Evolutionary conservation across 2,329 filamentous ascomycete genomes (phyloP).

Genomic region (Rhynchosporium graminicola): DNA sequence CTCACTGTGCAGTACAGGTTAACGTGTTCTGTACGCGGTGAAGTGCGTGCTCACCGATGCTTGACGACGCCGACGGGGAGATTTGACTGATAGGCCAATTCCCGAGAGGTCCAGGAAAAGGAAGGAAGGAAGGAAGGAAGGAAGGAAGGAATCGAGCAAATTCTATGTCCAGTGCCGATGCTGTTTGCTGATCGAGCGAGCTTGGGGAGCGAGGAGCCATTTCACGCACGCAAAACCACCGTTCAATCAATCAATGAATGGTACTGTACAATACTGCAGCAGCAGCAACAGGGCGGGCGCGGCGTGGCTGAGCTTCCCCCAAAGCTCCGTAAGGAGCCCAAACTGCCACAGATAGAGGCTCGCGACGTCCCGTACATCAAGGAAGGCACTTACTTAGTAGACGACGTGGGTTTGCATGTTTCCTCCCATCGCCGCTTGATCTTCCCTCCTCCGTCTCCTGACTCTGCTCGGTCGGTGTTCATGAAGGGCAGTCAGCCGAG

Average conservation of each 20-base stretch:
- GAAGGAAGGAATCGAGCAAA: too few relatives aligned
- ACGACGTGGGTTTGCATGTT: not conserved
- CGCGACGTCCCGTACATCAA: not conserved
- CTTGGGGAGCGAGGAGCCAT: too few relatives aligned
- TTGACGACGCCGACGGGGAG: not conserved
- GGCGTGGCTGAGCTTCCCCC: too few relatives aligned
- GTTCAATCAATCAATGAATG: too few relatives aligned
- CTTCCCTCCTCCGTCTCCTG: not conserved
- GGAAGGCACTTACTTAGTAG: too few relatives aligned
- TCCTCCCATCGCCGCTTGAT: not conserved
- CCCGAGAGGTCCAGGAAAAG: not conserved
- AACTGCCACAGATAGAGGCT: not conserved
- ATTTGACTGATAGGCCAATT: constrained; percentile 3
- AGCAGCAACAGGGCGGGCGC: too few relatives aligned
- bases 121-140: too few relatives aligned
- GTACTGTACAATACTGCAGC: too few relatives aligned
- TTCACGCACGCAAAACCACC: too few relatives aligned
- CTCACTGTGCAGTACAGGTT: not conserved
- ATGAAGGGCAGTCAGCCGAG: not conserved
- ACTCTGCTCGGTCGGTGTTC: not conserved
- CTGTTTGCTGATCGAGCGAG: too few relatives aligned
- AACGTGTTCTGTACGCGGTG: not conserved
- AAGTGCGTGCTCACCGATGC: constrained; percentile 5
- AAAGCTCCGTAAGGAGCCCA: not conserved
- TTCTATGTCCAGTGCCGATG: not conserved